phyloP scores from a whole-genome alignment of 2,329 filamentous ascomycete species.

The Penicillium janthinellum region DNA sequence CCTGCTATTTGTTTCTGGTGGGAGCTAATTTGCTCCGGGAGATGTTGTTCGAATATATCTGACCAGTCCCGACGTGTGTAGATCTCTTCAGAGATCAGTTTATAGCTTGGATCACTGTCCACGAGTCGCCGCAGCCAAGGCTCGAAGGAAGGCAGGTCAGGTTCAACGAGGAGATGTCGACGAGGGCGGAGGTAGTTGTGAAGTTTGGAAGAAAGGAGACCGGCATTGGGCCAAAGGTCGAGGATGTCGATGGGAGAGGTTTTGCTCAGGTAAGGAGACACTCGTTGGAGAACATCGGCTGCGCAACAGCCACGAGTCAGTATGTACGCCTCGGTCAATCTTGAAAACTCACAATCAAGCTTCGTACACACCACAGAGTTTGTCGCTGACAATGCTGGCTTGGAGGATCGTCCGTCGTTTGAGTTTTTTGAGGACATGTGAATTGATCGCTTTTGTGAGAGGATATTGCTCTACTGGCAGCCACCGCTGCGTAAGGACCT shows the following conservation, averaged over 20 bases:
- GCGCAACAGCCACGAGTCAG: constrained; percentile 5
- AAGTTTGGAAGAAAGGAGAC: constrained; percentile 76
- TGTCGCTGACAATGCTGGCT: constrained; percentile 34
- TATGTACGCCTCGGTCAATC: not conserved
- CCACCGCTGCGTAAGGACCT: constrained; percentile 19
- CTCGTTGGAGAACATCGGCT: constrained; percentile 70
- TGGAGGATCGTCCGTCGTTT: constrained; percentile 2
- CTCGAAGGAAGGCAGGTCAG: constrained; percentile 60
- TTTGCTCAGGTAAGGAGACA: constrained; percentile 68
- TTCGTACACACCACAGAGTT: constrained; percentile 36
- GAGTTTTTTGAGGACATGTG: constrained; percentile 5
- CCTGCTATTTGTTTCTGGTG: constrained; percentile 32
- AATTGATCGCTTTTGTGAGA: constrained; percentile 18
- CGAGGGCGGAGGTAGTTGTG: constrained; percentile 75
- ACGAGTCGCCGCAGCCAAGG: constrained; percentile 64
- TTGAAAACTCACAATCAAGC: not conserved
- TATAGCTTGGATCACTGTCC: constrained; percentile 49
- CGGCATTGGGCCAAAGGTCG: constrained; percentile 79
- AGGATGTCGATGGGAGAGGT: constrained; percentile 81
- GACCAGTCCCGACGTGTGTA: constrained; percentile 62
- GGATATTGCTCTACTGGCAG: constrained; percentile 24
- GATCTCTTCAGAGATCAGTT: constrained; percentile 56
- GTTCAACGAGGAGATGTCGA: constrained; percentile 81
- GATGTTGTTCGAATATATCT: constrained; percentile 41
- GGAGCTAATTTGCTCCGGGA: constrained; percentile 54